These are phyloP conservation scores for Huntiella savannae DNA, from an alignment of 2,329 filamentous ascomycete species.

Conservation along the genomic window DNA sequence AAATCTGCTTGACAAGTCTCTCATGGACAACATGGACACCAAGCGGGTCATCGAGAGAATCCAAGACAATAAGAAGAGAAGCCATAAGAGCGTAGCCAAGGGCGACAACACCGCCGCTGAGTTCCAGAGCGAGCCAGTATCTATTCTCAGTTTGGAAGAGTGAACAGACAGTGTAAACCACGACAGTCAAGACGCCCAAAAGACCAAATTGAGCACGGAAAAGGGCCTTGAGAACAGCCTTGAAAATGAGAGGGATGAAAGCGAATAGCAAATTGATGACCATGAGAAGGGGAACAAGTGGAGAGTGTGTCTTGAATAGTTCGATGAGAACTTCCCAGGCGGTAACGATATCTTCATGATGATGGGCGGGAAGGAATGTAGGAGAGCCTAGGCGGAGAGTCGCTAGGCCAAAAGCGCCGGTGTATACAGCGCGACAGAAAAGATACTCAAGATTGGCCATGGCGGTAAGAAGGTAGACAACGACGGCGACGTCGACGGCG, in stretches of 20 bases:
- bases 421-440: conserved; percentile 8
- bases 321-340: conserved; percentile 6
- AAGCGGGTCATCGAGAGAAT: conserved; percentile 9
- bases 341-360: conserved; percentile 6
- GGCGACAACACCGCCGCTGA: conserved; percentile 18
- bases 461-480: conserved; percentile 9
- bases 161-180: conserved; percentile 18
- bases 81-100: conserved; percentile 16
- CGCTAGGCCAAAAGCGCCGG: conserved; percentile 7
- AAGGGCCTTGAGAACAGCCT: neutral
- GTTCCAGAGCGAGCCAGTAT: conserved; percentile 22
- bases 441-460: conserved; percentile 11
- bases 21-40: conserved; percentile 9
- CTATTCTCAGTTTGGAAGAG: conserved; percentile 13
- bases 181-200: conserved; percentile 12
- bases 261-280: conserved; percentile 13
- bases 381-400: conserved; percentile 8
- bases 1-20: conserved; percentile 10
- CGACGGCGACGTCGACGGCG: conserved; percentile 8
- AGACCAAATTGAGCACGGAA: conserved; percentile 6
- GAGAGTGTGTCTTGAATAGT: conserved; percentile 10
- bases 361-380: conserved; percentile 5
- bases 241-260: conserved; percentile 10
- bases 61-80: conserved; percentile 11
- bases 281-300: conserved; percentile 12